phyloP scores from a whole-genome alignment of 139 green algal species.

The Chlamydomonas incerta region DNA sequence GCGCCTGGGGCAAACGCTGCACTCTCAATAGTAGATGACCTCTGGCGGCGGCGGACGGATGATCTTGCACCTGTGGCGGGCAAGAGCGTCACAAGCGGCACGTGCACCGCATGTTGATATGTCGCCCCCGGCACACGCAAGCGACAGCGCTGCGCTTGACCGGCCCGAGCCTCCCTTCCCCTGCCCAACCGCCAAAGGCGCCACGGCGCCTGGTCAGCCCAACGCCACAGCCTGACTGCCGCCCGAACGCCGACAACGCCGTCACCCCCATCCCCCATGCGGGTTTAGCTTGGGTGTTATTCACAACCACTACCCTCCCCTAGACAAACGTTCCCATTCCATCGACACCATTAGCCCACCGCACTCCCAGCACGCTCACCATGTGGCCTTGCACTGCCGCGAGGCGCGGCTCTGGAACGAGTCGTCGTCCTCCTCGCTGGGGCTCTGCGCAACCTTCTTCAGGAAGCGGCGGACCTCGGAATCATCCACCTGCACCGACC shows the following conservation, averaged over 20 bases:
- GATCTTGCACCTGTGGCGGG: constrained; percentile 24
- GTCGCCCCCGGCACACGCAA: not conserved
- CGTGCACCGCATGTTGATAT: not conserved
- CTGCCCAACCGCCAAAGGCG: too few relatives aligned
- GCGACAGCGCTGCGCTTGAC: too few relatives aligned
- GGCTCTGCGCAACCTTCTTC: not conserved
- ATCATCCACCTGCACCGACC: too few relatives aligned
- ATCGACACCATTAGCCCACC: too few relatives aligned
- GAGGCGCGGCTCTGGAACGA: not conserved
- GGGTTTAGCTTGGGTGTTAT: too few relatives aligned
- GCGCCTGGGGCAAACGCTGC: too few relatives aligned
- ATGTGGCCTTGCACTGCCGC: constrained; percentile 1
- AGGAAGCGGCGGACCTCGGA: not conserved
- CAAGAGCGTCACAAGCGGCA: too few relatives aligned
- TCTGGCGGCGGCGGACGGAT: not conserved
- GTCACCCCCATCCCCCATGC: too few relatives aligned
- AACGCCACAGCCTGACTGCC: too few relatives aligned
- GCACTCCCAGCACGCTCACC: not conserved
- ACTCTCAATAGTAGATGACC: constrained; percentile 29
- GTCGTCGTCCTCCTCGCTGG: not conserved
- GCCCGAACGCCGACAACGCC: too few relatives aligned
- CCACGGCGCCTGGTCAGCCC: too few relatives aligned
- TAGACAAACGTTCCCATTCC: not conserved
- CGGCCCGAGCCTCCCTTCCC: too few relatives aligned
- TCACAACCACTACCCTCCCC: not conserved